Base-by-base conservation (phyloP, 306 rosid species). In the Ceratonia siliqua region DNA sequence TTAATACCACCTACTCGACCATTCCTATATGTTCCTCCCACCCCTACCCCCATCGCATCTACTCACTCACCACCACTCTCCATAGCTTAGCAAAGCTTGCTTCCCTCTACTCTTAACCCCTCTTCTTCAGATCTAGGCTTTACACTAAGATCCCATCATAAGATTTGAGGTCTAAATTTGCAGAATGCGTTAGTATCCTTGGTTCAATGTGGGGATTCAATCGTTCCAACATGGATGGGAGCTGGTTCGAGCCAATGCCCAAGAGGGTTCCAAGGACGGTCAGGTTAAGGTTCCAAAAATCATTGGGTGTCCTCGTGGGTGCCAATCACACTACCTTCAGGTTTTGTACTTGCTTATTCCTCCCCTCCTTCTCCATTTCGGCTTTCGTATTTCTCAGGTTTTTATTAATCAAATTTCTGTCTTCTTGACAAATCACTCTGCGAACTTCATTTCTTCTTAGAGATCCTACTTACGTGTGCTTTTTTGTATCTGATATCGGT, bases 251-350 rank as follows among this genome's bases (percentile, higher is more conserved):
- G 13, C 56, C 88, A n/a, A 63, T 84, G 82, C 48, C 30, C 6
- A 85, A 62, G 13, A 85, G 85, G 56, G 63, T 78, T 73, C 87
- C 91, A 5, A 84, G 63, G 21, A 79, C 88, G 82, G 94, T 88
- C 21, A 89, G 92, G 94, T 83, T 91, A 85, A 90, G 90, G 67
- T 81, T 91, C 52, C 96, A 91, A 87, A 91, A 79, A 28, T 83
- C 97, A 62, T 87, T 87, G 85, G 96, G 82, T 5, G 79, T 91
- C 94, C 98, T 94, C 92, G 94, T 91, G 96, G 96, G 94, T 91
- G 97, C 96, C 11, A 94, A 89, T 62, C 98, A 91, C 83, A 91
- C 96, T 36, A 87, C 97, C 39, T 89, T 91, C 90, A 91, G 98
- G 88, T 94, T 94, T 86, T 94, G 97, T 65, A 74, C 97, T 87